Percentiles rank a stretch among this genome's conserved stretches.
Conservation (phyloP, 257 asterid species). For the Catharanthus roseus region DNA sequence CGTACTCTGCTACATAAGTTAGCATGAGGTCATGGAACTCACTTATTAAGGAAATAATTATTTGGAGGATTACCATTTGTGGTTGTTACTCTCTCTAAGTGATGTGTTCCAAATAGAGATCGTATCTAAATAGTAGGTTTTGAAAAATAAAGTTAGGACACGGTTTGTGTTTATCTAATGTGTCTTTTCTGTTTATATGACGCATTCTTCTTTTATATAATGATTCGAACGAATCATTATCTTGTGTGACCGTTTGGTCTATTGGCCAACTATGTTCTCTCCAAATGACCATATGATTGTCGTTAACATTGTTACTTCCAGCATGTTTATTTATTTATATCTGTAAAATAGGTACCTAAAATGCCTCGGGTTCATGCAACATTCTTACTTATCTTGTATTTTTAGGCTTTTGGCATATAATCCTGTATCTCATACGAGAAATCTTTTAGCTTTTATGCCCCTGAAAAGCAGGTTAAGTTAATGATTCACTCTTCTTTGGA, state of each 20-base stretch:
- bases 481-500: conserved; percentile 5
- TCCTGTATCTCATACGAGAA: too few species aligned
- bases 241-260: too few species aligned
- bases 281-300: not conserved
- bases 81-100: not conserved
- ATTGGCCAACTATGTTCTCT: too few species aligned
- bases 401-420: too few species aligned
- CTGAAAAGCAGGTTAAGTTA: not conserved
- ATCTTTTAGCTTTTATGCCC: too few species aligned
- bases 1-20: not conserved
- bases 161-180: not conserved
- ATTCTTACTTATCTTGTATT: not conserved
- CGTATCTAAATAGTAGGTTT: not conserved
- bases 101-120: not conserved
- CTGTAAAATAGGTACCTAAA: not conserved
- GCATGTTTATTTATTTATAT: not conserved
- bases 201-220: too few species aligned
- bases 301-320: not conserved
- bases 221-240: too few species aligned
- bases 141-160: not conserved
- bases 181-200: too few species aligned
- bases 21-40: not conserved
- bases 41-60: not conserved
- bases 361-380: not conserved
- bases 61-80: not conserved